These are phyloP conservation scores for Platismatia glauca DNA, from an alignment of 495 filamentous ascomycete species.

Conservation along the genomic window DNA sequence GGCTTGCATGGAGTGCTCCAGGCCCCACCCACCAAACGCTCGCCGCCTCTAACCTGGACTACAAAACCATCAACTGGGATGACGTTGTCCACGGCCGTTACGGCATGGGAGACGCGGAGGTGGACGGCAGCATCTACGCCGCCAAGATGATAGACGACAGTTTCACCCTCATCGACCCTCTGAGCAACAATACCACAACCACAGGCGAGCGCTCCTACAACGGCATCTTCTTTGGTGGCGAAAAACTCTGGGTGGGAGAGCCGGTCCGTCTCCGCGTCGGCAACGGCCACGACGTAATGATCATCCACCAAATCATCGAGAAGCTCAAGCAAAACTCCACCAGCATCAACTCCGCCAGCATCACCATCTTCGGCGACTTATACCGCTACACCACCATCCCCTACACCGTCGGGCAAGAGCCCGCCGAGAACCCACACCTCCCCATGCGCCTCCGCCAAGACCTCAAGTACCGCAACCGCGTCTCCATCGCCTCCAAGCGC, in stretches of 20 bases:
- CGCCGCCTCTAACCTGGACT: conserved; percentile 25
- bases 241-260: conserved; percentile 55
- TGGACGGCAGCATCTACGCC: conserved; percentile 53
- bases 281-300: conserved; percentile 42
- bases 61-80: conserved; percentile 46
- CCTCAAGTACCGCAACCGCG: conserved; percentile 38
- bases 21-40: conserved; percentile 26
- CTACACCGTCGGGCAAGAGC: conserved; percentile 24
- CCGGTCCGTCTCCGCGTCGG: conserved; percentile 39
- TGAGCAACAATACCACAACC: conserved; percentile 32
- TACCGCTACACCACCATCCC: conserved; percentile 36
- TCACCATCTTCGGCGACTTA: conserved; percentile 38
- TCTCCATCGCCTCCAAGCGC: conserved; percentile 31
- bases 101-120: conserved; percentile 41
- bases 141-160: conserved; percentile 48
- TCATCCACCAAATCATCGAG: conserved; percentile 36
- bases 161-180: conserved; percentile 43
- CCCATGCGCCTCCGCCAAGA: conserved; percentile 40
- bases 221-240: conserved; percentile 53
- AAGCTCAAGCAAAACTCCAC: conserved; percentile 19
- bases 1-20: conserved; percentile 56
- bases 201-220: conserved; percentile 40
- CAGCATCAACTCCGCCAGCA: conserved; percentile 20
- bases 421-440: conserved; percentile 29
- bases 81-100: conserved; percentile 32